These are phyloP conservation scores for Amanita polypyramis DNA, from an alignment of 768 basidiomycete genomes.

Conservation along the genomic window DNA sequence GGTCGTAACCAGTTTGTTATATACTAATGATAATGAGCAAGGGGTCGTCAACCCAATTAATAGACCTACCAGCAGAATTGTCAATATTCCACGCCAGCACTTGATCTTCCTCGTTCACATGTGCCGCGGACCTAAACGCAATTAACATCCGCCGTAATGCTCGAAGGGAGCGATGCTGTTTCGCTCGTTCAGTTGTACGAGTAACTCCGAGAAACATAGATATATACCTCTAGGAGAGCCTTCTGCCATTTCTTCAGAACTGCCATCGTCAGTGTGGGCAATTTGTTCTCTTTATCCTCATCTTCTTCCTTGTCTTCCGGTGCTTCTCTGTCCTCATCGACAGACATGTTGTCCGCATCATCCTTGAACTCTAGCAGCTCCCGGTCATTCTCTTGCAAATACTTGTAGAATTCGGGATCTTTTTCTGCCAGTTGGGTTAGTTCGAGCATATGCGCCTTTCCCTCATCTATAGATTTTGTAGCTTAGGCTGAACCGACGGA, in stretches of 20 bases:
- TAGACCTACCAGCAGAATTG: constrained; percentile 52
- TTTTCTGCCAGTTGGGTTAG: constrained; percentile 86
- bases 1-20: constrained; percentile 84
- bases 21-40: constrained; percentile 43
- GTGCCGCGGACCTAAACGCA: constrained; percentile 85
- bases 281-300: constrained; percentile 38
- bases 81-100: constrained; percentile 82
- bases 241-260: constrained; percentile 82
- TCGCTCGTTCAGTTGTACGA: background rate
- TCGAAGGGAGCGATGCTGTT: constrained; percentile 75
- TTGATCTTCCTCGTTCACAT: constrained; percentile 81
- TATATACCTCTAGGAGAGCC: constrained; percentile 66
- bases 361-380: constrained; percentile 79
- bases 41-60: background rate
- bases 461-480: constrained; percentile 46
- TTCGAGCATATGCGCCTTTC: constrained; percentile 64
- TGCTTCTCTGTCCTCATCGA: background rate
- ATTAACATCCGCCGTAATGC: constrained; percentile 76
- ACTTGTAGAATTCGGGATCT: constrained; percentile 99
- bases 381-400: constrained; percentile 89
- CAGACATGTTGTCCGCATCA: constrained; percentile 30
- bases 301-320: constrained; percentile 20
- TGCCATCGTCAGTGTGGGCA: constrained; percentile 55
- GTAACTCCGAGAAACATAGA: background rate
- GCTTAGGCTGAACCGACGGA: background rate